These are phyloP conservation scores for Stephanodiscus minutulus DNA, from an alignment of 108 stramenopile genomes.

Conservation along the genomic window DNA sequence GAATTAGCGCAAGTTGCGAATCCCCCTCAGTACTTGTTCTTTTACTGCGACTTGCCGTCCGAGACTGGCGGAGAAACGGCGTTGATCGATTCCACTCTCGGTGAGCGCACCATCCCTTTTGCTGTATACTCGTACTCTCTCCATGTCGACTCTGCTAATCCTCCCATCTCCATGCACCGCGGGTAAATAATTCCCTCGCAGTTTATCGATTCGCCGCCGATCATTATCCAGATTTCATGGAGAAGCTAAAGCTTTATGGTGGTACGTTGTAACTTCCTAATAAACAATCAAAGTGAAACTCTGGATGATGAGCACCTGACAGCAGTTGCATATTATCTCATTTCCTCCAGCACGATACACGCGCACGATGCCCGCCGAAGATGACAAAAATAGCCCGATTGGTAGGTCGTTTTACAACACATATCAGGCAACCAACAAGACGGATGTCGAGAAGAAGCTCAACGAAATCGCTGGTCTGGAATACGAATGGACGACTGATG, in stretches of 20 bases:
- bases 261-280: constrained; percentile 20
- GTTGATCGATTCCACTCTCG: constrained; percentile 70
- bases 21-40: constrained; percentile 76
- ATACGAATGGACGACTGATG: constrained; percentile 74
- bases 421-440: constrained; percentile 51
- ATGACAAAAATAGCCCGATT: constrained; percentile 75
- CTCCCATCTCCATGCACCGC: neutral
- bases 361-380: constrained; percentile 73
- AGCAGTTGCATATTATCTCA: neutral
- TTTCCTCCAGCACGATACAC: constrained; percentile 56
- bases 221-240: constrained; percentile 60
- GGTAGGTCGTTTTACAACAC: constrained; percentile 80
- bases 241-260: constrained; percentile 62
- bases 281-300: neutral
- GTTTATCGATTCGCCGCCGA: constrained; percentile 65
- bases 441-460: constrained; percentile 63
- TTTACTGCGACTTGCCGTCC: constrained; percentile 77
- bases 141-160: neutral
- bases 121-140: neutral
- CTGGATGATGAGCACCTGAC: neutral
- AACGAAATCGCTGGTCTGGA: constrained; percentile 55
- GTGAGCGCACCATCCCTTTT: constrained; percentile 9
- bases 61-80: constrained; percentile 83
- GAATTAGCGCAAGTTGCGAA: constrained; percentile 78
- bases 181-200: neutral